Percentiles rank a stretch among this genome's conserved stretches.
Evolutionary conservation across 2,329 filamentous ascomycete species (phyloP).

Genomic region (Fonsecaea pedrosoi): DNA sequence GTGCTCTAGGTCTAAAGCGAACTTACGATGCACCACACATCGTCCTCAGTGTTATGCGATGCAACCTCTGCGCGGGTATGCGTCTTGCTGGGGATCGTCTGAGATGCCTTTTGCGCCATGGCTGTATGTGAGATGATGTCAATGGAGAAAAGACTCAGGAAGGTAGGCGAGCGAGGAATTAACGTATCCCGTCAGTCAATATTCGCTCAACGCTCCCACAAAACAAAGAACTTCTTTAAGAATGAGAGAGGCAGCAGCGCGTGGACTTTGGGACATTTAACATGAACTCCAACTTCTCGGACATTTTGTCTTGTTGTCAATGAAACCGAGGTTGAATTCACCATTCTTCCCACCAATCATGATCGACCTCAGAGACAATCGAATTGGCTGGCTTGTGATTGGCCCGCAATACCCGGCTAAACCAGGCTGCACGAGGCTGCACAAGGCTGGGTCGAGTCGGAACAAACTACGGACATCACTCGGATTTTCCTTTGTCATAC

Average conservation of each 20-base stretch:
- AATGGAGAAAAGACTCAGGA: background rate
- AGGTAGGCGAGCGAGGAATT: background rate
- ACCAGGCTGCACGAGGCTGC: conserved; percentile 1
- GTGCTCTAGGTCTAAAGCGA: background rate
- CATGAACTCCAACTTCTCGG: background rate
- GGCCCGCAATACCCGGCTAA: background rate
- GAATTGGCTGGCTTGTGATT: conserved; percentile 5
- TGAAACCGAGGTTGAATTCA: background rate
- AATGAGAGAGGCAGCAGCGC: background rate
- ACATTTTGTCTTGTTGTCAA: background rate
- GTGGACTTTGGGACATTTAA: background rate
- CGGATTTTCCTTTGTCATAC: background rate
- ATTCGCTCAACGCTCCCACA: background rate
- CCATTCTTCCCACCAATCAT: background rate
- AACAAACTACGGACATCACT: background rate
- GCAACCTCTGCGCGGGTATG: conserved; percentile 49
- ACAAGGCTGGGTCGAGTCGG: background rate
- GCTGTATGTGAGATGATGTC: background rate
- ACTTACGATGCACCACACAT: conserved; percentile 58
- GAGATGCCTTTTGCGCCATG: conserved; percentile 31
- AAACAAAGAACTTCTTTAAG: background rate
- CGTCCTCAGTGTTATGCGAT: conserved; percentile 56
- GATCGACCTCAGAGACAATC: background rate
- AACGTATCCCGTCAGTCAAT: background rate
- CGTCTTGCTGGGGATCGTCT: conserved; percentile 23